A percentile compares a stretch with the other conserved stretches of the same genome.
These are phyloP conservation scores for Dioscorea alata DNA, from an alignment of 106 monocot genomes.

Conservation along the genomic window DNA sequence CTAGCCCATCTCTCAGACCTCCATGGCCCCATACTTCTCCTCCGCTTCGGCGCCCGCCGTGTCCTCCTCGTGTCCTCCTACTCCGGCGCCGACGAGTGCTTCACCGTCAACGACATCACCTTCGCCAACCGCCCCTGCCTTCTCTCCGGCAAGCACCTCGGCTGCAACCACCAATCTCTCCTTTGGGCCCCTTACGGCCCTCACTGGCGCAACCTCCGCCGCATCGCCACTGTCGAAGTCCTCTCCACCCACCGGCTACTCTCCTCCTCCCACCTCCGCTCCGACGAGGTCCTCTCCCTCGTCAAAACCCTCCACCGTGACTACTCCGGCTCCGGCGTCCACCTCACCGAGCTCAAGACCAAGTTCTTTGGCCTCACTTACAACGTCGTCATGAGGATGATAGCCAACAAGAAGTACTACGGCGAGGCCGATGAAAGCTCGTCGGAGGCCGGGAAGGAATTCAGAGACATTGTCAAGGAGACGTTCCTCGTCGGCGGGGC, in stretches of 20 bases:
- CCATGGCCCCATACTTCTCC: background rate
- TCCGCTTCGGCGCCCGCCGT: background rate
- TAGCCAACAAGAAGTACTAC: slow-evolving; percentile 12
- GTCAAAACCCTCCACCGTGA: background rate
- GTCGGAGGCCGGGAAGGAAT: background rate
- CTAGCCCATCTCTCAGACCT: background rate
- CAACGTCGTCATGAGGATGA: slow-evolving; percentile 20
- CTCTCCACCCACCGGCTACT: slow-evolving; percentile 3
- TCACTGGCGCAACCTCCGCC: slow-evolving; percentile 20
- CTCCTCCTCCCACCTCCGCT: slow-evolving; percentile 5
- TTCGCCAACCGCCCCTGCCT: slow-evolving; percentile 14
- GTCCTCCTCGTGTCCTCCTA: background rate
- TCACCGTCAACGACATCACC: background rate
- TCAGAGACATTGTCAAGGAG: background rate
- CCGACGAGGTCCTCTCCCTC: slow-evolving; percentile 11
- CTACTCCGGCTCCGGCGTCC: background rate
- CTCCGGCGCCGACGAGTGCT: background rate
- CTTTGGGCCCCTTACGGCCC: slow-evolving; percentile 1
- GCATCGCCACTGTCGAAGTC: slow-evolving; percentile 1
- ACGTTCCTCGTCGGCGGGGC: background rate
- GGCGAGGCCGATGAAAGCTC: background rate
- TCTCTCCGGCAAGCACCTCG: background rate
- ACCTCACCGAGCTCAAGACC: slow-evolving; percentile 16
- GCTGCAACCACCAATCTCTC: slow-evolving; percentile 10
- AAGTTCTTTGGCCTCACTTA: slow-evolving; percentile 12